Percentiles rank a stretch among this genome's conserved stretches.
Evolutionary conservation across 805 yeast species (phyloP).

Genomic region (Sungouiella blattae): DNA sequence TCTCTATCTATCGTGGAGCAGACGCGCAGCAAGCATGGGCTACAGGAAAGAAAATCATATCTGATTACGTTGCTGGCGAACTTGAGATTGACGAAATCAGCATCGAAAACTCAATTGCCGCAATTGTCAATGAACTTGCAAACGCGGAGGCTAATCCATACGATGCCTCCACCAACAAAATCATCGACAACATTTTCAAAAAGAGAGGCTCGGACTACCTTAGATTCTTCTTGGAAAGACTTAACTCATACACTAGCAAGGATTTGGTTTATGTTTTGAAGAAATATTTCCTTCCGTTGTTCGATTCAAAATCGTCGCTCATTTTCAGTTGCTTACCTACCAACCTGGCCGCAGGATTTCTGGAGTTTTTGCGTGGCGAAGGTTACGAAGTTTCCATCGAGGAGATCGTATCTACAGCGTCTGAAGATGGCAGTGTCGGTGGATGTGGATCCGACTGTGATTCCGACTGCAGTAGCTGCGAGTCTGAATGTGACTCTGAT

Average conservation of each 20-base stretch:
- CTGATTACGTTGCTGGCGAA: conserved; percentile 54
- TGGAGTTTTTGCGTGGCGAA: conserved; percentile 40
- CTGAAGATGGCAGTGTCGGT: not conserved
- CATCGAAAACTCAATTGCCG: conserved; percentile 71
- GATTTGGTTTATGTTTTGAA: conserved; percentile 51
- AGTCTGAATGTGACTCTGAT: not conserved
- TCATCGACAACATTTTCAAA: conserved; percentile 60
- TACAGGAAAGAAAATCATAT: conserved; percentile 63
- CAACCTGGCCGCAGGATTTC: conserved; percentile 47
- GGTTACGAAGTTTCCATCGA: conserved; percentile 66
- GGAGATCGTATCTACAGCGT: conserved; percentile 20
- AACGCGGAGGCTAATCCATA: conserved; percentile 60
- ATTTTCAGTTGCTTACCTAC: conserved; percentile 77
- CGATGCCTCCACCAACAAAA: conserved; percentile 64
- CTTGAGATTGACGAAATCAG: conserved; percentile 52
- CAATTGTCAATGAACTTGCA: conserved; percentile 71
- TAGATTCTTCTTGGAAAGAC: conserved; percentile 46
- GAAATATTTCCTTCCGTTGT: conserved; percentile 63
- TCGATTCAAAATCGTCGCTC: conserved; percentile 51
- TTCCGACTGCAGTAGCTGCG: not conserved
- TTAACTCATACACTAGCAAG: conserved; percentile 50
- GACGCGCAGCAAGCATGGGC: conserved; percentile 66
- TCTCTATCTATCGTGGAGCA: conserved; percentile 75
- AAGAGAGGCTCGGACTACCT: conserved; percentile 70
- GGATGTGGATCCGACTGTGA: too few species aligned